phyloP scores from a whole-genome alignment of 495 filamentous ascomycete genomes.

The Hyaloscypha finlandica region DNA sequence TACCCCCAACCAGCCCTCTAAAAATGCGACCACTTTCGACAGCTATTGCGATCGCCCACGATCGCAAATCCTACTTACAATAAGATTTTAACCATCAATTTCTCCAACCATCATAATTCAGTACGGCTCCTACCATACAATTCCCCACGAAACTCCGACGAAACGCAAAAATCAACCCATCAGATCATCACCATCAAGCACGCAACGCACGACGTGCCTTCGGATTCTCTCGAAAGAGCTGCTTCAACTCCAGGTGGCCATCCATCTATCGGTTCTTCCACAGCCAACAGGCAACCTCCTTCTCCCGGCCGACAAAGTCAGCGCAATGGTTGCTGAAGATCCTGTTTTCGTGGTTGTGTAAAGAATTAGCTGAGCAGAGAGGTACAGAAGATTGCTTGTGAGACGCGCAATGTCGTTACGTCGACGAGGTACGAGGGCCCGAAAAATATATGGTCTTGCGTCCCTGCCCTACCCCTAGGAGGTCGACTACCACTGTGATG shows the following conservation, averaged over 20 bases:
- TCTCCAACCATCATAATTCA: no score
- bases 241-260: slow-evolving; percentile 65
- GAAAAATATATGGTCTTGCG: slow-evolving; percentile 57
- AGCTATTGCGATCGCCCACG: no score
- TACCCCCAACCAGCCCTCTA: background rate
- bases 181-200: no score
- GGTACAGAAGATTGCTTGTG: slow-evolving; percentile 3
- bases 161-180: no score
- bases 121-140: no score
- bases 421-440: slow-evolving; percentile 42
- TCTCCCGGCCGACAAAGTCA: slow-evolving; percentile 43
- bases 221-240: slow-evolving; percentile 26
- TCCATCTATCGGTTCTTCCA: slow-evolving; percentile 19
- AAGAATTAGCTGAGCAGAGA: background rate
- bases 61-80: no score
- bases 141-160: no score
- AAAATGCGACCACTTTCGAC: no score
- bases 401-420: slow-evolving; percentile 40
- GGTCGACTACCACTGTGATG: slow-evolving; percentile 55
- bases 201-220: no score
- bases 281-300: slow-evolving; percentile 37
- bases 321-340: slow-evolving; percentile 22
- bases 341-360: slow-evolving; percentile 13
- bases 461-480: slow-evolving; percentile 65
- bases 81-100: no score